These are phyloP conservation scores for Ascochyta viciae-villosae DNA, from an alignment of 2,329 filamentous ascomycete genomes.

Conservation along the genomic window DNA sequence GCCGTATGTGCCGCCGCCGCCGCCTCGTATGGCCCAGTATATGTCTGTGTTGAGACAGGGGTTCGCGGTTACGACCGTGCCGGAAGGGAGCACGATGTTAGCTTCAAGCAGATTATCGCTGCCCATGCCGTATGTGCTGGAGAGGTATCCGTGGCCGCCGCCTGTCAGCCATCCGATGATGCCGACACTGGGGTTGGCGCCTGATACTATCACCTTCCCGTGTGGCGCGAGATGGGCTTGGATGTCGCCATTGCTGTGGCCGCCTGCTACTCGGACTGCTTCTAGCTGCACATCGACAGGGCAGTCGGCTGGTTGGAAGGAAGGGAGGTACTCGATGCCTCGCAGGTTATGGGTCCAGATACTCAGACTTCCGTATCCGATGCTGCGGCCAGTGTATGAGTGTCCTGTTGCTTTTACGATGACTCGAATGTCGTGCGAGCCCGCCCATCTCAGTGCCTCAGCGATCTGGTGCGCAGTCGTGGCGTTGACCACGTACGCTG, in stretches of 20 bases:
- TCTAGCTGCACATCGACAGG: neutral
- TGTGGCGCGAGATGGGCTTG: constrained; percentile 25
- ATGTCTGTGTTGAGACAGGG: constrained; percentile 38
- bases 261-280: constrained; percentile 31
- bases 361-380: constrained; percentile 24
- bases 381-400: constrained; percentile 33
- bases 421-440: constrained; percentile 30
- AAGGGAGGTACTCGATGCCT: constrained; percentile 29
- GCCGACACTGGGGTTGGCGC: constrained; percentile 44
- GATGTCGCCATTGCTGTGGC: constrained; percentile 27
- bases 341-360: constrained; percentile 42
- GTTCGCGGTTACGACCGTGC: constrained; percentile 25
- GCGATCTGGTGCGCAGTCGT: constrained; percentile 28
- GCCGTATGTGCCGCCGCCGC: constrained; percentile 53
- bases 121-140: constrained; percentile 47
- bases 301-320: constrained; percentile 30
- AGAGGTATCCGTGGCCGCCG: constrained; percentile 49
- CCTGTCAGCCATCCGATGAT: constrained; percentile 51
- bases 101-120: constrained; percentile 47
- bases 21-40: constrained; percentile 53
- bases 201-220: constrained; percentile 27
- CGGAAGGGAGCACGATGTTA: constrained; percentile 42
- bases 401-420: constrained; percentile 40
- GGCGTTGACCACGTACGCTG: constrained; percentile 39
- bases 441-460: constrained; percentile 33